Conservation (phyloP, 768 basidiomycete species). For the Strobilomyces echinocephalus region DNA sequence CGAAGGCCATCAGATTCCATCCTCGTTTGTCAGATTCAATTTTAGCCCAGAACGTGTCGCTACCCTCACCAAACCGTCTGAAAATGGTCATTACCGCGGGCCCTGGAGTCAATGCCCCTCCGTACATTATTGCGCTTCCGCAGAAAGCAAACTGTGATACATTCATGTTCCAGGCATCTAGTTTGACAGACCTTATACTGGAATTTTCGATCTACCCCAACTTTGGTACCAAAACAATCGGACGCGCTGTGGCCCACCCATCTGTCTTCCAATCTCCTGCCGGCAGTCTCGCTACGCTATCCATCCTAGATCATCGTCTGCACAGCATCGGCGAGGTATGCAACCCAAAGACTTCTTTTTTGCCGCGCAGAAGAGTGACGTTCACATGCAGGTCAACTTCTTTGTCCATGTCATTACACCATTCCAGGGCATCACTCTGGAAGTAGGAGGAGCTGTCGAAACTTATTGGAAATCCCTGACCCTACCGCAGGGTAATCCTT, state of each 20-base stretch:
- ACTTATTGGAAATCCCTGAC: constrained; percentile 94
- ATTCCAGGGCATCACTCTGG: constrained; percentile 87
- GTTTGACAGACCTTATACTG: constrained; percentile 66
- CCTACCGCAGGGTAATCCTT: constrained; percentile 26
- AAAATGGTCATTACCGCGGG: constrained; percentile 94
- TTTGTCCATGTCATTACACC: constrained; percentile 82
- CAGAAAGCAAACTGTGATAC: constrained; percentile 64
- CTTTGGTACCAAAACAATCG: constrained; percentile 95
- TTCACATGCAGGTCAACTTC: constrained; percentile 65
- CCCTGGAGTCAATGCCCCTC: constrained; percentile 77
- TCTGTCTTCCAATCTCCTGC: constrained; percentile 58
- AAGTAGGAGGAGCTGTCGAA: constrained; percentile 92
- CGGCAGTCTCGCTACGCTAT: constrained; percentile 56
- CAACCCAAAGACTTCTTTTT: not conserved
- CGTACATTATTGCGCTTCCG: constrained; percentile 86
- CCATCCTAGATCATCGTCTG: constrained; percentile 88
- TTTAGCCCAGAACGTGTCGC: constrained; percentile 59
- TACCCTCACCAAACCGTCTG: constrained; percentile 71
- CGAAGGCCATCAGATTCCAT: constrained; percentile 58
- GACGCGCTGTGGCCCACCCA: constrained; percentile 83
- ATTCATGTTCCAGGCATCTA: constrained; percentile 83
- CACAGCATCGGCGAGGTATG: constrained; percentile 90
- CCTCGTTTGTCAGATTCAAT: constrained; percentile 69
- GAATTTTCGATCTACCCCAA: constrained; percentile 96
- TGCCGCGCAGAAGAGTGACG: not conserved